Conservation (phyloP, 768 basidiomycete genomes). For the Pleurotus sapidus region DNA sequence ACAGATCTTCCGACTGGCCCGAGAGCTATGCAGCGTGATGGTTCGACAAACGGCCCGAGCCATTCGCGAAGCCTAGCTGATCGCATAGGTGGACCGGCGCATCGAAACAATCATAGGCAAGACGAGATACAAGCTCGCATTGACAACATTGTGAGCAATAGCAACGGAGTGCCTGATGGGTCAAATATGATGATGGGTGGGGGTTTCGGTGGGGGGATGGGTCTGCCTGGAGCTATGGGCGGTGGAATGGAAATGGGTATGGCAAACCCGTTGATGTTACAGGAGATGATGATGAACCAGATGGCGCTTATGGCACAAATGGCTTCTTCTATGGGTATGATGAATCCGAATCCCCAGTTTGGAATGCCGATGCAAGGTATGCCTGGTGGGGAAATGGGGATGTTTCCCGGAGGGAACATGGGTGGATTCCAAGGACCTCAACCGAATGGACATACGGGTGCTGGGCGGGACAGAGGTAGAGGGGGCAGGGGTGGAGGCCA, state of each 20-base stretch:
- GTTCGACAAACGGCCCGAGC: constrained; percentile 20
- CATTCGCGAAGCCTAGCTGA: constrained; percentile 71
- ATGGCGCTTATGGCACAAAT: constrained; percentile 95
- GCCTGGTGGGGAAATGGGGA: constrained; percentile 46
- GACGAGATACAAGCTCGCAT: constrained; percentile 78
- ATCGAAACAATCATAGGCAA: constrained; percentile 30
- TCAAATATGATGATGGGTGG: constrained; percentile 55
- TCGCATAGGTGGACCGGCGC: constrained; percentile 64
- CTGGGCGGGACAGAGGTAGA: constrained; percentile 24
- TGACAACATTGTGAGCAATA: constrained; percentile 67
- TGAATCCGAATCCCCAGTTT: constrained; percentile 59
- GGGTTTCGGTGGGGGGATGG: constrained; percentile 24
- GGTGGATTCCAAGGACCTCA: constrained; percentile 33
- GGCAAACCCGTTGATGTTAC: constrained; percentile 69
- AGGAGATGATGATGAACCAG: constrained; percentile 90
- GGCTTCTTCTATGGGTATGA: constrained; percentile 79
- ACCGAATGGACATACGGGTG: constrained; percentile 23
- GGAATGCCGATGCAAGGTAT: constrained; percentile 60
- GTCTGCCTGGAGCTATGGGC: not conserved
- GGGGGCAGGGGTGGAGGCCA: constrained; percentile 43
- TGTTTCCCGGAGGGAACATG: constrained; percentile 39
- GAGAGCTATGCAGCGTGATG: constrained; percentile 69
- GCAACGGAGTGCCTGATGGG: constrained; percentile 34
- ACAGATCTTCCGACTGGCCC: constrained; percentile 83
- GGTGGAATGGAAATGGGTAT: constrained; percentile 59